These are phyloP conservation scores for Plenodomus lindquistii DNA, from an alignment of 2,329 filamentous ascomycete genomes.

Conservation along the genomic window DNA sequence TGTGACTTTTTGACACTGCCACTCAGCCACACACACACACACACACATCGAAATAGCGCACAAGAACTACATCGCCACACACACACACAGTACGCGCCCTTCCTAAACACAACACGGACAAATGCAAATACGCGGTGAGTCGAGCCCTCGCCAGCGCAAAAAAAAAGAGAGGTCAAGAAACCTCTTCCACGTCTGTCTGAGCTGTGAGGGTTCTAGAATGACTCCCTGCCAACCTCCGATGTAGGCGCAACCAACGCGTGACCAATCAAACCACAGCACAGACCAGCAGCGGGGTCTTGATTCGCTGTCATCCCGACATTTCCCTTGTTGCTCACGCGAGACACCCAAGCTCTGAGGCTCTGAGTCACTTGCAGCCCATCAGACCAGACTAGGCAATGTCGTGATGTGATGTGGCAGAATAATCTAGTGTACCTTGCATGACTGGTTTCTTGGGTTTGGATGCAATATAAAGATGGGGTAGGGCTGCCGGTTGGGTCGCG, in stretches of 20 bases:
- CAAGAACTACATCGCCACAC: conserved; percentile 1
- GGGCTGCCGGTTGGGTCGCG: no score
- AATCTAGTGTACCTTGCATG: conserved; percentile 15
- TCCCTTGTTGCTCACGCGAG: conserved; percentile 10
- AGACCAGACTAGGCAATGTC: conserved; percentile 26
- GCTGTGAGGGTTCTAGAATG: conserved; percentile 24
- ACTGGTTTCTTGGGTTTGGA: conserved; percentile 12
- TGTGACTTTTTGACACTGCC: no score
- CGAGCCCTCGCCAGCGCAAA: conserved; percentile 11
- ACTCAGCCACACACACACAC: no score
- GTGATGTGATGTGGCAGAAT: conserved; percentile 23
- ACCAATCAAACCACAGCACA: conserved; percentile 35
- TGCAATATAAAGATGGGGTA: no score
- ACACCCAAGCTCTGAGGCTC: conserved; percentile 19
- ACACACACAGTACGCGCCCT: conserved; percentile 7
- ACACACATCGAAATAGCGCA: no score
- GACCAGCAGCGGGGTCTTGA: conserved; percentile 17
- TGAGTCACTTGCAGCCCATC: conserved; percentile 41
- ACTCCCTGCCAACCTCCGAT: conserved; percentile 29
- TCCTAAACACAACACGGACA: not conserved
- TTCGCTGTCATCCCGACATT: conserved; percentile 23
- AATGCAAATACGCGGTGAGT: conserved; percentile 6
- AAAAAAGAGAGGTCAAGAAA: conserved; percentile 17
- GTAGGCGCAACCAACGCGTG: conserved; percentile 36
- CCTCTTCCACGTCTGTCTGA: conserved; percentile 12